These are phyloP conservation scores for Diaporthe eres DNA, from an alignment of 2,329 filamentous ascomycete species.

Conservation along the genomic window DNA sequence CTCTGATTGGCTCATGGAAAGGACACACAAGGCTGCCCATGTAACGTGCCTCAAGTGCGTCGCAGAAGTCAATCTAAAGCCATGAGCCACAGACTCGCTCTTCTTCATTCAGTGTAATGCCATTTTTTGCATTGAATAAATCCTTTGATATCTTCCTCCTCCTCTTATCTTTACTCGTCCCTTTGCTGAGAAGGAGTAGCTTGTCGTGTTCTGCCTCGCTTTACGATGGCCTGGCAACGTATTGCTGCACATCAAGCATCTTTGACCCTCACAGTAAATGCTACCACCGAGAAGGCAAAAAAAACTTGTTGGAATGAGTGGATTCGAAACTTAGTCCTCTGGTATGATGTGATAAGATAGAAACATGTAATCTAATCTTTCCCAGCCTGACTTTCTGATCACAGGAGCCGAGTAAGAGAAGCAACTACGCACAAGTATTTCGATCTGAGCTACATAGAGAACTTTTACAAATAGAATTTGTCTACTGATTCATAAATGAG, in stretches of 20 bases:
- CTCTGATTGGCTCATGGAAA: constrained; percentile 1
- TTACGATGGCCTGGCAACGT: neutral
- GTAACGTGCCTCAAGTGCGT: neutral
- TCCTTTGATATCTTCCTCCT: too few relatives aligned
- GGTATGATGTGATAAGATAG: neutral
- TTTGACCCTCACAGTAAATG: neutral
- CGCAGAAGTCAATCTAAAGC: neutral
- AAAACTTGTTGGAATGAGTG: neutral
- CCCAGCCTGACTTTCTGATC: neutral
- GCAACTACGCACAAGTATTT: neutral
- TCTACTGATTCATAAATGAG: neutral
- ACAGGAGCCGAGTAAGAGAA: neutral
- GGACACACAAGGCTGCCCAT: neutral
- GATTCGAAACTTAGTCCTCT: too few relatives aligned
- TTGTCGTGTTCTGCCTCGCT: neutral
- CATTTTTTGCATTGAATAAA: neutral
- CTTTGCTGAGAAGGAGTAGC: neutral
- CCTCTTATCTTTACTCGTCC: neutral
- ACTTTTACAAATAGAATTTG: neutral
- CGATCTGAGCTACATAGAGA: neutral
- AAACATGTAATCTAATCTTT: too few relatives aligned
- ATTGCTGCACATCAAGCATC: neutral
- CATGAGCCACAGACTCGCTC: too few relatives aligned
- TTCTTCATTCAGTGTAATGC: neutral
- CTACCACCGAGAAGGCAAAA: neutral